Conservation (phyloP, 2,329 filamentous ascomycete genomes). For the Fusarium heterosporum region DNA sequence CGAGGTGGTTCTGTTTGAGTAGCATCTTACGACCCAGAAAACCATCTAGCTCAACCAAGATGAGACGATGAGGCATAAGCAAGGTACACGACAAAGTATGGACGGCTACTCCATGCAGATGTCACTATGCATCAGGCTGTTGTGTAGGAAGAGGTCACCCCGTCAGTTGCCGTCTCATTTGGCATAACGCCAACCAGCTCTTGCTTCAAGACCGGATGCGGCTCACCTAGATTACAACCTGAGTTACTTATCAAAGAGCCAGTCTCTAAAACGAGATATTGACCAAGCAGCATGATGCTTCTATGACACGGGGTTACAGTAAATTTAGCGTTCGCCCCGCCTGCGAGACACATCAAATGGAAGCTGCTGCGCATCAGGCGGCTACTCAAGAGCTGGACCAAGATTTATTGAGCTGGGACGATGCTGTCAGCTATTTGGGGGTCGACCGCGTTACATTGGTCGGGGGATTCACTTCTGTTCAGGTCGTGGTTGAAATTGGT, state of each 20-base stretch:
- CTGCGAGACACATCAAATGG: constrained; percentile 16
- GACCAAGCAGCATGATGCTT: neutral
- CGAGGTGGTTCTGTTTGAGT: constrained; percentile 17
- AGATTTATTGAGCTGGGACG: constrained; percentile 28
- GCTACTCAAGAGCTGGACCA: constrained; percentile 34
- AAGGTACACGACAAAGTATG: constrained; percentile 16
- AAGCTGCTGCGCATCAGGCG: constrained; percentile 37
- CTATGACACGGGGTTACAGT: constrained; percentile 3
- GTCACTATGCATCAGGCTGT: constrained; percentile 12
- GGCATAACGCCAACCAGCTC: constrained; percentile 1
- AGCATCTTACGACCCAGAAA: constrained; percentile 19
- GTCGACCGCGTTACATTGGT: constrained; percentile 42
- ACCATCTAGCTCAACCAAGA: constrained; percentile 23
- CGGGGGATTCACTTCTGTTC: constrained; percentile 29
- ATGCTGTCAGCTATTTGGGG: constrained; percentile 37
- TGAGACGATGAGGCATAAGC: constrained; percentile 4
- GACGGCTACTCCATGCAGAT: constrained; percentile 9
- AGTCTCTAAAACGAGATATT: neutral
- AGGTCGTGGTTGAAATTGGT: constrained; percentile 13
- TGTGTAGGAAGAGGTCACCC: constrained; percentile 3
- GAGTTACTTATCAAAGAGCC: constrained; percentile 3
- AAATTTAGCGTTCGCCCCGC: constrained; percentile 16
- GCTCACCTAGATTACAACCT: constrained; percentile 1
- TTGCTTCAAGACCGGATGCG: neutral
- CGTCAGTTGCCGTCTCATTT: constrained; percentile 19